phyloP scores from a whole-genome alignment of 2,329 filamentous ascomycete species.

The Pseudogymnoascus sp. region DNA sequence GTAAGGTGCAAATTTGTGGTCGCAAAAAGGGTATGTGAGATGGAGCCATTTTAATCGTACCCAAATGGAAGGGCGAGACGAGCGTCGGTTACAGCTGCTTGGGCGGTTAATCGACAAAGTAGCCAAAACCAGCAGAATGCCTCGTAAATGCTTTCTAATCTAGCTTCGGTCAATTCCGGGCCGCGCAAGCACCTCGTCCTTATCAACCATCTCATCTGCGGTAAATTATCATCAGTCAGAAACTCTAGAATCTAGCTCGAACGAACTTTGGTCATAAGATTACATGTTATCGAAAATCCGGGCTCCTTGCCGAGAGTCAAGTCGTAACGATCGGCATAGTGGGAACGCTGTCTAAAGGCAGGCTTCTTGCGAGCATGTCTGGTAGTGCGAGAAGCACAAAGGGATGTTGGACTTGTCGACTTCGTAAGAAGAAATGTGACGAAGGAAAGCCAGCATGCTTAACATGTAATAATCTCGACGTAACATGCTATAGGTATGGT shows the following conservation, averaged over 20 bases:
- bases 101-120: background rate
- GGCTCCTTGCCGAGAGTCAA: background rate
- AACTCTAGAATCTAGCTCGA: background rate
- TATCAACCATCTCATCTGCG: background rate
- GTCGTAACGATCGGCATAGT: background rate
- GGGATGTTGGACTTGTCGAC: conserved; percentile 57
- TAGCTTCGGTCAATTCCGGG: background rate
- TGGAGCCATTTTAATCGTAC: background rate
- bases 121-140: background rate
- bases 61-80: conserved; percentile 4
- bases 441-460: conserved; percentile 51
- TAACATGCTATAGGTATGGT: conserved; percentile 11
- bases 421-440: conserved; percentile 59
- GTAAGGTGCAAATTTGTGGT: background rate
- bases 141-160: conserved; percentile 1
- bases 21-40: background rate
- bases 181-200: background rate
- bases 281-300: background rate
- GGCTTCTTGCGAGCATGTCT: background rate
- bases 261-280: background rate
- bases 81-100: background rate
- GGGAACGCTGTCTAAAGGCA: background rate
- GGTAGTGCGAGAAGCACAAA: conserved; percentile 13
- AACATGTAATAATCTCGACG: conserved; percentile 34
- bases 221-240: background rate